phyloP scores from a whole-genome alignment of 2,329 filamentous ascomycete genomes.

The Fusarium succisae region DNA sequence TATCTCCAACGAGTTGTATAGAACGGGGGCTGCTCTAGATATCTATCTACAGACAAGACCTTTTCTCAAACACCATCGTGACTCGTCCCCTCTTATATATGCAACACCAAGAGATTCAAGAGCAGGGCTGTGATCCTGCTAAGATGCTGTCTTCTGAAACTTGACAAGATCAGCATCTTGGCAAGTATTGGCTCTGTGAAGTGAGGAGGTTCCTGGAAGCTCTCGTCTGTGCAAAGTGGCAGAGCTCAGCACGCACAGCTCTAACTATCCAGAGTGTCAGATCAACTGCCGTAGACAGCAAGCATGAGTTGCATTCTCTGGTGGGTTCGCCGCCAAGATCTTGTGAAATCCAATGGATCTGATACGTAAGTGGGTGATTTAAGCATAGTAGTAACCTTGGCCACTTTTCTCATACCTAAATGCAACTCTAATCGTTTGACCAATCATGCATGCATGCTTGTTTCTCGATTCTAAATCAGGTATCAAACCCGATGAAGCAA shows the following conservation, averaged over 20 bases:
- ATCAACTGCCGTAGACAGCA: neutral
- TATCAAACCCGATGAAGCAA: neutral
- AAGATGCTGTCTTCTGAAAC: slow-evolving; percentile 21
- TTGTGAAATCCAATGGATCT: neutral
- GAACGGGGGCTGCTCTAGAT: neutral
- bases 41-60: neutral
- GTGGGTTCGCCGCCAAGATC: neutral
- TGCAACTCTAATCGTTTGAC: slow-evolving; percentile 11
- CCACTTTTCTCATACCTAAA: slow-evolving; percentile 17
- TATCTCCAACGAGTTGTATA: neutral
- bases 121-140: slow-evolving; percentile 15
- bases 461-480: neutral
- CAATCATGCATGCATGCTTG: neutral
- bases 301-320: neutral
- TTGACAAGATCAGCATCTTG: slow-evolving; percentile 33
- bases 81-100: slow-evolving; percentile 29
- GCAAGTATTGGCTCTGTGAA: slow-evolving; percentile 1
- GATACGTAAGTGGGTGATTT: slow-evolving; percentile 5
- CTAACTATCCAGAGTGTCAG: neutral
- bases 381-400: slow-evolving; percentile 19
- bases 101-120: slow-evolving; percentile 3
- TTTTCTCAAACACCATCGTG: neutral
- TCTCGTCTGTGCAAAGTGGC: neutral
- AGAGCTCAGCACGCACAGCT: neutral
- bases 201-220: neutral